Evolutionary conservation across 257 asterid species (phyloP).

Genomic region (Petunia axillaris): DNA sequence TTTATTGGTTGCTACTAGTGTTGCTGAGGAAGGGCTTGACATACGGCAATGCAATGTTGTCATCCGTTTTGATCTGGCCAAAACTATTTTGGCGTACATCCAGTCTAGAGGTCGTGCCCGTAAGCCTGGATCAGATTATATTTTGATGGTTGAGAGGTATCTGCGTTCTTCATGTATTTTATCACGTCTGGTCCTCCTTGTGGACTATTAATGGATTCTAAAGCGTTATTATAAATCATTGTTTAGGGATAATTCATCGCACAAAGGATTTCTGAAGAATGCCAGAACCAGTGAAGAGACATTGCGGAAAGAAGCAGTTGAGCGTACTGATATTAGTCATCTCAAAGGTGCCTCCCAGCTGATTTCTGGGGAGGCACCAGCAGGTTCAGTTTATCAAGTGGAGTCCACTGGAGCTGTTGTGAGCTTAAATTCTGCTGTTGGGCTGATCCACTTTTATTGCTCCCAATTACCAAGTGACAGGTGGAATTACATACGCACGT

Average conservation of each 20-base stretch:
- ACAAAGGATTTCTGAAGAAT: slow-evolving; percentile 85
- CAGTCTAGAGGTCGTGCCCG: slow-evolving; percentile 99
- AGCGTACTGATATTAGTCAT: slow-evolving; percentile 98
- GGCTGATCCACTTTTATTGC: slow-evolving; percentile 95
- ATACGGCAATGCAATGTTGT: slow-evolving; percentile 99
- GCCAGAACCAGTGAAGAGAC: slow-evolving; percentile 99
- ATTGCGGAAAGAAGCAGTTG: slow-evolving; percentile 95
- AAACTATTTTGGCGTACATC: slow-evolving; percentile 96
- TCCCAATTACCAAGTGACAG: slow-evolving; percentile 99
- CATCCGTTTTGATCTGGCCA: slow-evolving; percentile 98
- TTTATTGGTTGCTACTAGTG: slow-evolving; percentile 97
- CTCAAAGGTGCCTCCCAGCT: slow-evolving; percentile 64
- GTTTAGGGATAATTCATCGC: slow-evolving; percentile 85
- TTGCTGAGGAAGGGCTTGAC: slow-evolving; percentile 99
- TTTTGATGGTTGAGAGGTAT: slow-evolving; percentile 99
- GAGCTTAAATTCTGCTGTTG: slow-evolving; percentile 99
- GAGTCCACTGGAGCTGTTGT: slow-evolving; percentile 99
- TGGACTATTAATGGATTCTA: slow-evolving; percentile 9
- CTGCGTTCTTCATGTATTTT: slow-evolving; percentile 30
- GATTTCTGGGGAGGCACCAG: slow-evolving; percentile 58
- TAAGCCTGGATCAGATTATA: slow-evolving; percentile 98
- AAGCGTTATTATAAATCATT: slow-evolving; percentile 29
- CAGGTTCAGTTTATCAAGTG: slow-evolving; percentile 78
- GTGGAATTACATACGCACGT: slow-evolving; percentile 37
- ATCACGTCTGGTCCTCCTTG: slow-evolving; percentile 28